Percentiles rank a stretch among this genome's conserved stretches.
Conservation (phyloP, 176 grass and related monocot genomes). For the Juncus effusus region DNA sequence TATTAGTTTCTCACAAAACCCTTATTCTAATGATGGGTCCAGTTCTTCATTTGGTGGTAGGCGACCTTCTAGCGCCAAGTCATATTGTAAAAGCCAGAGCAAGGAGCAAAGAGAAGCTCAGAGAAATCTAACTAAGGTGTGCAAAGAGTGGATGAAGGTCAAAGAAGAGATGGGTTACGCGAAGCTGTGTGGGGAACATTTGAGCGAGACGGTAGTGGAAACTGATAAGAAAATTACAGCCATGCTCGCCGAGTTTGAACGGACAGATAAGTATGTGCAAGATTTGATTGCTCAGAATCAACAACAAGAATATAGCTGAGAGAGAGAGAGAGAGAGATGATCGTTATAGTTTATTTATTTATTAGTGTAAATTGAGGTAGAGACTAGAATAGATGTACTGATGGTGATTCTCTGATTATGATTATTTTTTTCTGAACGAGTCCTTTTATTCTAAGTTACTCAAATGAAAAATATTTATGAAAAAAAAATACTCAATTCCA, state of each 20-base stretch:
- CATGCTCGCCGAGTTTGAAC: conserved; percentile 54
- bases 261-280: conserved; percentile 50
- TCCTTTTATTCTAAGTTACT: not conserved
- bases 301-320: not conserved
- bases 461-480: not conserved
- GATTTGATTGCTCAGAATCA: conserved; percentile 44
- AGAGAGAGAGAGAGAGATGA: not conserved
- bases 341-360: not conserved
- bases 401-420: not conserved
- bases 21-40: not conserved
- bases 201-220: conserved; percentile 51
- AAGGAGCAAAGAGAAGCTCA: conserved; percentile 49
- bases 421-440: not conserved
- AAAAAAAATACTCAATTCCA: not conserved
- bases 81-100: conserved; percentile 21
- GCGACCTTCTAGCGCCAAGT: not conserved
- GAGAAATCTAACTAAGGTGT: conserved; percentile 57
- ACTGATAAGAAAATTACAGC: conserved; percentile 49
- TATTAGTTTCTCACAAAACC: conserved; percentile 42
- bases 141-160: conserved; percentile 67
- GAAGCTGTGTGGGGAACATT: conserved; percentile 52
- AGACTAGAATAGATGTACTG: too few species aligned
- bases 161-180: conserved; percentile 75
- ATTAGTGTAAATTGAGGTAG: not conserved
- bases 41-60: conserved; percentile 24